Percentiles rank a stretch among this genome's conserved stretches.
Conservation (phyloP, 2,329 filamentous ascomycete species). For the Gnomoniopsis sp. region DNA sequence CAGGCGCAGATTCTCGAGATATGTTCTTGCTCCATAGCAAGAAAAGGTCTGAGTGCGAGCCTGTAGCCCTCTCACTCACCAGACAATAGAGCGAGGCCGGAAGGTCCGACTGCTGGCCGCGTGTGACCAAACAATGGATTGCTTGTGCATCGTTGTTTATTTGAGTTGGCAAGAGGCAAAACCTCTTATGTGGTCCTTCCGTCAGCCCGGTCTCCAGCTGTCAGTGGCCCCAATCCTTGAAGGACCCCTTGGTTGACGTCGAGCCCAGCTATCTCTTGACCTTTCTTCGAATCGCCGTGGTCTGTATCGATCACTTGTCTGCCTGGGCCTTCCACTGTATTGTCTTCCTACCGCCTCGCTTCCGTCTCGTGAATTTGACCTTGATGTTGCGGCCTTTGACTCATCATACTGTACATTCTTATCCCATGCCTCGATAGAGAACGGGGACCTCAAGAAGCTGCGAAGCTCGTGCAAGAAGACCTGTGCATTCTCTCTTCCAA, state of each 20-base stretch:
- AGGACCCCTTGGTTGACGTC: background rate
- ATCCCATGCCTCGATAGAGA: conserved; percentile 73
- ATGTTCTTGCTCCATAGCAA: too few relatives aligned
- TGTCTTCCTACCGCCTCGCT: background rate
- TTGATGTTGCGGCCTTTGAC: background rate
- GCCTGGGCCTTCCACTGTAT: background rate
- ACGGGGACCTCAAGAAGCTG: conserved; percentile 80
- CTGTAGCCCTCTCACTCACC: too few relatives aligned
- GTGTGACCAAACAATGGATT: background rate
- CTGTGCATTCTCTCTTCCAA: conserved; percentile 69
- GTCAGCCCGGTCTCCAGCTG: background rate
- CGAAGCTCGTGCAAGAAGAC: conserved; percentile 84
- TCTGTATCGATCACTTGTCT: conserved; percentile 11
- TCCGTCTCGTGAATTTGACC: background rate
- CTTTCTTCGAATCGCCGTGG: background rate
- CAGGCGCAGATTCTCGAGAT: too few relatives aligned
- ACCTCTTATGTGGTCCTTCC: background rate
- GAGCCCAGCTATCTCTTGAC: background rate
- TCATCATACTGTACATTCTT: conserved; percentile 66
- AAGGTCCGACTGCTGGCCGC: too few relatives aligned
- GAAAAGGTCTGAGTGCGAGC: too few relatives aligned
- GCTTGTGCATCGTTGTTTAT: background rate
- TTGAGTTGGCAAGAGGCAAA: background rate
- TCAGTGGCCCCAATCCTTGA: background rate
- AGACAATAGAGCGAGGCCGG: too few relatives aligned